Percentiles rank a stretch among this genome's conserved stretches.
Evolutionary conservation across 148 eudicot genomes (phyloP).

Genomic region (Cornus kousa): DNA sequence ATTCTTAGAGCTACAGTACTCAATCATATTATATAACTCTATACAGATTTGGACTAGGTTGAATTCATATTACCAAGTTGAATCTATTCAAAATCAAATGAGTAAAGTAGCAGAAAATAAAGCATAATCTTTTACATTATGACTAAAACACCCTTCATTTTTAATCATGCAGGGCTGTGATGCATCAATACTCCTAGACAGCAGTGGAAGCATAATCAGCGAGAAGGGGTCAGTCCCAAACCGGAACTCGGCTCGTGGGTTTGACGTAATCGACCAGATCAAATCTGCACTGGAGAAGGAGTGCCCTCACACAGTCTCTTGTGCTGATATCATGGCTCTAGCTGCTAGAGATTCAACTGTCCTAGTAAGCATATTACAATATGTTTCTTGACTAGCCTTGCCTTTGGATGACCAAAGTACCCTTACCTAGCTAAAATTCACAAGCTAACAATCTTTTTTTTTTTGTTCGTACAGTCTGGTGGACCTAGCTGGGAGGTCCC

Average conservation of each 20-base stretch:
- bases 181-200: constrained; percentile 51
- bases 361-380: constrained; percentile 35
- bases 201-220: constrained; percentile 31
- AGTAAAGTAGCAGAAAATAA: too few species aligned
- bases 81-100: too few species aligned
- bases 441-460: background rate
- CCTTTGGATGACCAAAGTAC: background rate
- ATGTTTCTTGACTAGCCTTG: background rate
- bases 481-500: constrained; percentile 92
- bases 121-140: too few species aligned
- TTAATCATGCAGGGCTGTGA: constrained; percentile 46
- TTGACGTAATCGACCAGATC: constrained; percentile 49
- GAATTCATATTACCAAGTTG: too few species aligned
- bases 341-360: constrained; percentile 68
- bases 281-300: constrained; percentile 47
- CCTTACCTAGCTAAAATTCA: too few species aligned
- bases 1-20: background rate
- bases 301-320: constrained; percentile 54
- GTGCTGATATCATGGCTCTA: constrained; percentile 53
- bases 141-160: too few species aligned
- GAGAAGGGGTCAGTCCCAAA: constrained; percentile 50
- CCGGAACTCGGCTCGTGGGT: constrained; percentile 46
- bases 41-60: too few species aligned
- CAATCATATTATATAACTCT: too few species aligned
- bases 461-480: constrained; percentile 43